A percentile compares a stretch with the other conserved stretches of the same genome.
Evolutionary conservation across 345 rosid species (phyloP).

Genomic region (Sonneratia alba): DNA sequence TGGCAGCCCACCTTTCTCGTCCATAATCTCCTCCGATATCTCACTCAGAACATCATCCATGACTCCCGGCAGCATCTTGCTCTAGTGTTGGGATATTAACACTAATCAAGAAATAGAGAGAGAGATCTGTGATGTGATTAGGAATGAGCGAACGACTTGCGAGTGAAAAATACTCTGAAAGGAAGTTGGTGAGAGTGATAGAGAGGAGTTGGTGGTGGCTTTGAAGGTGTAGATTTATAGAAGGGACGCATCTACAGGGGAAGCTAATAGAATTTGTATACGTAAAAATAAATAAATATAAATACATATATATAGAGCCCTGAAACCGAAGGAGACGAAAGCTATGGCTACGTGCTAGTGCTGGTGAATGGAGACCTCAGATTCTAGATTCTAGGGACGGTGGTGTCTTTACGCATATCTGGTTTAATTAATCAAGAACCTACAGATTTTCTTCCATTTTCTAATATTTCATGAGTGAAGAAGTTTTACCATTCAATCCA

Average conservation of each 20-base stretch:
- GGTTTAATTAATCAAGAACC: too few species aligned
- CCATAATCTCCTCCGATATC: constrained; percentile 48
- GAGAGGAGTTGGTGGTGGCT: not conserved
- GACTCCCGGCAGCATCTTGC: constrained; percentile 14
- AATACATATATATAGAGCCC: too few species aligned
- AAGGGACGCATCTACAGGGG: not conserved
- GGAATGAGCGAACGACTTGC: not conserved
- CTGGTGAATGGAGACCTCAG: not conserved
- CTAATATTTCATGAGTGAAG: too few species aligned
- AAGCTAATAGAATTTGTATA: not conserved
- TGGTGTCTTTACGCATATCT: too few species aligned
- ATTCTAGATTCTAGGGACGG: not conserved
- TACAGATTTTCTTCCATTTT: too few species aligned
- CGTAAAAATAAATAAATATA: too few species aligned
- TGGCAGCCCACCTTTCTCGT: constrained; percentile 62
- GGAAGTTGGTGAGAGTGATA: not conserved
- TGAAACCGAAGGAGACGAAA: not conserved
- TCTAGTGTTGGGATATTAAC: not conserved
- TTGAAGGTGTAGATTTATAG: not conserved
- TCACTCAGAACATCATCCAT: constrained; percentile 63
- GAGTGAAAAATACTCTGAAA: not conserved
- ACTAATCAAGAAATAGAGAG: not conserved
- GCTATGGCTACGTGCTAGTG: not conserved
- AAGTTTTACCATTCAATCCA: too few species aligned
- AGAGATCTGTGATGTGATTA: not conserved